Evolutionary conservation across 768 basidiomycete species (phyloP).

Genomic region (Mycena filopes): DNA sequence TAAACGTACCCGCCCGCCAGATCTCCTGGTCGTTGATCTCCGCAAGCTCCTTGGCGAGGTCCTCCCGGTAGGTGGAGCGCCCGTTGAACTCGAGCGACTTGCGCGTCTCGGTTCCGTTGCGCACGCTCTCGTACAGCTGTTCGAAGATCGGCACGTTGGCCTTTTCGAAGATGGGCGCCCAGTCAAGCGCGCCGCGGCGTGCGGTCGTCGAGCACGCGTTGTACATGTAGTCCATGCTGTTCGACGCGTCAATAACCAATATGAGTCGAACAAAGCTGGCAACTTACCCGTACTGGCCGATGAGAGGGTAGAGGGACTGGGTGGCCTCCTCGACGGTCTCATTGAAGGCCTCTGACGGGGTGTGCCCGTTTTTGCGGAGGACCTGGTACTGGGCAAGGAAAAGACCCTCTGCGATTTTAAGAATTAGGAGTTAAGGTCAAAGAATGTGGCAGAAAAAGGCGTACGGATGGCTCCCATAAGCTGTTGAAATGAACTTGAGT

Average conservation of each 20-base stretch:
- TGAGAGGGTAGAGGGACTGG: conserved; percentile 96
- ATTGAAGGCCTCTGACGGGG: conserved; percentile 99
- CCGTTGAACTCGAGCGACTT: conserved; percentile 97
- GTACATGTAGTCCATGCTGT: conserved; percentile 99
- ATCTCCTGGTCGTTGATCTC: conserved; percentile 99
- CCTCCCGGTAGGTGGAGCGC: conserved; percentile 90
- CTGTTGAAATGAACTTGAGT: conserved; percentile 48
- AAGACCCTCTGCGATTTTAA: conserved; percentile 77
- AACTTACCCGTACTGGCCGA: conserved; percentile 89
- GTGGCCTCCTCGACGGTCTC: conserved; percentile 99
- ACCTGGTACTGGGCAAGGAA: conserved; percentile 99
- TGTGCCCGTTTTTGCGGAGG: conserved; percentile 95
- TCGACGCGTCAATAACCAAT: conserved; percentile 2
- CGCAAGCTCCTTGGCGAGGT: conserved; percentile 90
- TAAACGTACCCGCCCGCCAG: conserved; percentile 93
- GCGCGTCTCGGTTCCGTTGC: conserved; percentile 95
- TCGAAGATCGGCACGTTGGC: conserved; percentile 96
- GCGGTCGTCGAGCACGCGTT: conserved; percentile 99
- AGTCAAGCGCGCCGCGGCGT: conserved; percentile 98
- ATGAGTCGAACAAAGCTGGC: conserved; percentile 5
- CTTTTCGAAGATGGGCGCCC: conserved; percentile 97
- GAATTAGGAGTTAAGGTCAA: background rate
- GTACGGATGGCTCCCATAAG: conserved; percentile 96
- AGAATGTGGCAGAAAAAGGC: conserved; percentile 40
- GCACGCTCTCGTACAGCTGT: conserved; percentile 93